These are phyloP conservation scores for Nepenthes mirabilis DNA, from an alignment of 148 eudicot genomes.

Conservation along the genomic window DNA sequence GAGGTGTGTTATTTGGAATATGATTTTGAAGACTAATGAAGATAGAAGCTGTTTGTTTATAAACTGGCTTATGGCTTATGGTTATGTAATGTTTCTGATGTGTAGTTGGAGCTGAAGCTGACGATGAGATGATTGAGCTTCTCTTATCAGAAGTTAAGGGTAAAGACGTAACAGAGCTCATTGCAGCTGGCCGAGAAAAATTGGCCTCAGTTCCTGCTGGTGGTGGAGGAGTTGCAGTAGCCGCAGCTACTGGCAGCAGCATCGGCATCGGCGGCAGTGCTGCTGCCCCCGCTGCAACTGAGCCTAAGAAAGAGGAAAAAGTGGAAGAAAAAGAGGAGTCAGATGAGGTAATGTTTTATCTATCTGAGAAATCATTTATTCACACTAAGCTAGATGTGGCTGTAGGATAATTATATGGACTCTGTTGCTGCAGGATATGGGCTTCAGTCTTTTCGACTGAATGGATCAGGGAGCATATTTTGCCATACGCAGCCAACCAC, in stretches of 20 bases:
- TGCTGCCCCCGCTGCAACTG: conserved; percentile 39
- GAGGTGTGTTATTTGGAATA: too few relatives aligned
- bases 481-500: neutral
- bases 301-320: conserved; percentile 38
- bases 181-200: conserved; percentile 54
- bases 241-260: conserved; percentile 14
- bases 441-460: neutral
- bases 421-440: neutral
- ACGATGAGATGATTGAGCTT: conserved; percentile 28
- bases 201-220: conserved; percentile 57
- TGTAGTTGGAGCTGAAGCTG: conserved; percentile 43
- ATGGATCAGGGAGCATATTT: neutral
- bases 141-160: conserved; percentile 40
- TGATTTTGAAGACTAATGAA: too few relatives aligned
- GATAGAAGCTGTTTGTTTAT: too few relatives aligned
- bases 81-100: neutral
- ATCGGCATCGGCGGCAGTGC: conserved; percentile 19
- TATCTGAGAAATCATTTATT: too few relatives aligned
- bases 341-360: conserved; percentile 14
- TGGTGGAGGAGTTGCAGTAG: conserved; percentile 36
- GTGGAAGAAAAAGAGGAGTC: conserved; percentile 51
- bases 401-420: too few relatives aligned
- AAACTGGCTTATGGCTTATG: too few relatives aligned
- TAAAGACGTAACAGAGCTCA: conserved; percentile 42
- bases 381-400: too few relatives aligned